phyloP scores from a whole-genome alignment of 306 rosid genomes.

The Citrullus colocynthis region DNA sequence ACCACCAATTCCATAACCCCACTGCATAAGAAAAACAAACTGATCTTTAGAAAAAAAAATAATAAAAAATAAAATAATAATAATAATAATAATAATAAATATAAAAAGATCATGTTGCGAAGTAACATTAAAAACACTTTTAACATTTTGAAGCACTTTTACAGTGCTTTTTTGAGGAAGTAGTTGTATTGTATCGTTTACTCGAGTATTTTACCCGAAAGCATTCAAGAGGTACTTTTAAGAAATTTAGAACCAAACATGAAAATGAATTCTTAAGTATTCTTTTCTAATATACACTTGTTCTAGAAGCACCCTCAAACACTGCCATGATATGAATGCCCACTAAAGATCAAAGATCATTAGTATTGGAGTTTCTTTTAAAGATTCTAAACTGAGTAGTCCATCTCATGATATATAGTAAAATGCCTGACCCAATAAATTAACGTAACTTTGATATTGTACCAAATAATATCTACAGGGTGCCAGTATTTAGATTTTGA shows the following conservation, averaged over 20 bases:
- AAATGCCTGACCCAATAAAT: neutral
- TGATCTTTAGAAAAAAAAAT: neutral
- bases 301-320: no score
- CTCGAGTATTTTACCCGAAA: neutral
- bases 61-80: no score
- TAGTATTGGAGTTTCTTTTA: neutral
- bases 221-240: neutral
- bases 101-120: no score
- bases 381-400: neutral
- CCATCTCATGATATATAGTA: neutral
- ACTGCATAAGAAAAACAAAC: constrained; percentile 34
- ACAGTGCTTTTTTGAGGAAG: no score
- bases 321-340: neutral
- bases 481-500: no score
- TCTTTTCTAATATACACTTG: no score
- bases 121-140: no score
- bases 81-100: no score
- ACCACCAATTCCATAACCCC: constrained; percentile 78
- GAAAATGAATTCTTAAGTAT: neutral
- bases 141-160: no score
- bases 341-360: neutral
- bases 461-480: no score
- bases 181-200: no score
- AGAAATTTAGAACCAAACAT: neutral
- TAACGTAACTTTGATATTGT: no score